phyloP scores from a whole-genome alignment of 2,329 filamentous ascomycete species.

The Trichoderma citrinoviride region DNA sequence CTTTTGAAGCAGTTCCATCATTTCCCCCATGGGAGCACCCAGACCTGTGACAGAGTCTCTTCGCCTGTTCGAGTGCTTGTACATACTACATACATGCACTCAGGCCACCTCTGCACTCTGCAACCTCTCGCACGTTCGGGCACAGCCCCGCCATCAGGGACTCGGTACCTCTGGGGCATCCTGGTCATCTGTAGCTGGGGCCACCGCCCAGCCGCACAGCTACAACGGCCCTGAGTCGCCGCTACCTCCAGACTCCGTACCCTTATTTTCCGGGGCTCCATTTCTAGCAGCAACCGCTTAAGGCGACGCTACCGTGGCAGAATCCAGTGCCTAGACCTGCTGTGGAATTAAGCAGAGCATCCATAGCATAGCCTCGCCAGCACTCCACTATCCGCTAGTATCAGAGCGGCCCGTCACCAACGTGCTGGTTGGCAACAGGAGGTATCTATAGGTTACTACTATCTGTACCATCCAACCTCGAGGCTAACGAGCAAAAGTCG shows the following conservation, averaged over 20 bases:
- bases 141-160: conserved; percentile 17
- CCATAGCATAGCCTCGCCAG: conserved; percentile 1
- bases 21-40: no score
- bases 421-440: no score
- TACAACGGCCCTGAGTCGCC: background rate
- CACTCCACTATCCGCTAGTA: no score
- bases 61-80: background rate
- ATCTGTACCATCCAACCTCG: background rate
- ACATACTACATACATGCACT: background rate
- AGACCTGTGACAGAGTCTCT: no score
- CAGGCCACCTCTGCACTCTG: background rate
- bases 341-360: no score
- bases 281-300: background rate
- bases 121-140: background rate
- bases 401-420: no score
- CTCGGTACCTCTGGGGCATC: background rate
- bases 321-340: background rate
- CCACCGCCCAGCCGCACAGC: background rate
- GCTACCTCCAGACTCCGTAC: background rate
- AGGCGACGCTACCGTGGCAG: background rate
- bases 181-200: background rate
- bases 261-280: conserved; percentile 12
- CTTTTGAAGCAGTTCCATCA: no score
- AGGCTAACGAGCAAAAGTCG: background rate
- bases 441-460: no score